phyloP scores from a whole-genome alignment of 139 green algal species.

The Chlorella sp. region DNA sequence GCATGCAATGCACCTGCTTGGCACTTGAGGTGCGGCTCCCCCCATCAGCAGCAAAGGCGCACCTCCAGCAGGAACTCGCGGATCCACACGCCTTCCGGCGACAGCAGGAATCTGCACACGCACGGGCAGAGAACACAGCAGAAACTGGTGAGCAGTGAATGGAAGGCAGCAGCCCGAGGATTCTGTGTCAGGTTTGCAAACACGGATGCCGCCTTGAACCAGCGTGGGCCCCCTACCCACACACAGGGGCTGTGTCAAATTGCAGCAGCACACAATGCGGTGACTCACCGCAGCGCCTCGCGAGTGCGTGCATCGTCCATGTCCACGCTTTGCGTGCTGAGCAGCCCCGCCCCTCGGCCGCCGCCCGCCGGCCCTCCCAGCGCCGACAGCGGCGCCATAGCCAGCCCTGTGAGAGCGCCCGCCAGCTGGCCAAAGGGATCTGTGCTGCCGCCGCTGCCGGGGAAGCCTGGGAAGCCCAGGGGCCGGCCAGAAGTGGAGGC shows the following conservation, averaged over 20 bases:
- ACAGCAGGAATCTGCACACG: constrained; percentile 72
- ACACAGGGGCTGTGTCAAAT: not conserved
- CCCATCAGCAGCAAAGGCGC: not conserved
- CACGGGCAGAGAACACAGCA: not conserved
- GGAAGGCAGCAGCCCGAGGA: too few species aligned
- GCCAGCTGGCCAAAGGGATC: constrained; percentile 26
- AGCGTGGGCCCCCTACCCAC: not conserved
- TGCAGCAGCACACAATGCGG: not conserved
- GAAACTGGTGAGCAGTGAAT: not conserved
- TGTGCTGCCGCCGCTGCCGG: not conserved
- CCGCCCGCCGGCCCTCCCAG: not conserved
- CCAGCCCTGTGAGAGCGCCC: constrained; percentile 14
- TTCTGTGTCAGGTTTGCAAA: too few species aligned
- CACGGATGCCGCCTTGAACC: too few species aligned
- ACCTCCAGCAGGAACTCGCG: constrained; percentile 96
- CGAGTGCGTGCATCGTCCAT: constrained; percentile 42
- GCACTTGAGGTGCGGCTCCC: too few species aligned
- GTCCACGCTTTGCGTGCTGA: constrained; percentile 1
- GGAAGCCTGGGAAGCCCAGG: constrained; percentile 2
- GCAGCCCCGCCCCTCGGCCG: not conserved
- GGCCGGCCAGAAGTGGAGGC: not conserved
- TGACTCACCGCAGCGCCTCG: constrained; percentile 67
- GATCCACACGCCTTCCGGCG: constrained; percentile 89
- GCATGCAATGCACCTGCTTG: too few species aligned
- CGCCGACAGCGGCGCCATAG: not conserved